A percentile compares a stretch with the other conserved stretches of the same genome.
phyloP scores from a whole-genome alignment of 495 filamentous ascomycete genomes.

The Lichenothelia convexa region DNA sequence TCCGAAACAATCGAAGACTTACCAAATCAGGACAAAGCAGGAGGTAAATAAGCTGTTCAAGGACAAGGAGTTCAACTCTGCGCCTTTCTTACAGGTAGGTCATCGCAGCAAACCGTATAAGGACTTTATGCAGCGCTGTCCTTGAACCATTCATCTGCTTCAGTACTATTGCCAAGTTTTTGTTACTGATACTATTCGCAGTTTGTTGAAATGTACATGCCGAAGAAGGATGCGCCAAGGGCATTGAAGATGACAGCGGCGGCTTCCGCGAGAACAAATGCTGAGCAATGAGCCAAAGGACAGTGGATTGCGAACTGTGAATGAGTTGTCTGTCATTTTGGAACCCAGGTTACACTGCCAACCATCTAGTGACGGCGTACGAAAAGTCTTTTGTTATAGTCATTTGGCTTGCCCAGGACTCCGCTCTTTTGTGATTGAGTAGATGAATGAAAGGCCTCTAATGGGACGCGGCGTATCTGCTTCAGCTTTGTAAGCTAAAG shows the following conservation, averaged over 20 bases:
- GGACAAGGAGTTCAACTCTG: conserved; percentile 41
- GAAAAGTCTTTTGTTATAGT: too few relatives aligned
- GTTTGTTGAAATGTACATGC: conserved; percentile 79
- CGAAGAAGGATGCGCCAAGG: conserved; percentile 58
- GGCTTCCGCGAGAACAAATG: conserved; percentile 50
- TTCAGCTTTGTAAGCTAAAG: too few relatives aligned
- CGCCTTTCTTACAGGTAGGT: conserved; percentile 28
- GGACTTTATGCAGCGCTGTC: neutral
- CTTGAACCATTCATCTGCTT: neutral
- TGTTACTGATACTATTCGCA: conserved; percentile 29
- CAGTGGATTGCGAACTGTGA: too few relatives aligned
- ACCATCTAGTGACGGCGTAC: too few relatives aligned
- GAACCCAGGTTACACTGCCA: too few relatives aligned
- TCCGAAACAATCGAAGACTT: conserved; percentile 36
- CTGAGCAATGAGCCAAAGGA: conserved; percentile 12
- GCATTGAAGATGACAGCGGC: conserved; percentile 45
- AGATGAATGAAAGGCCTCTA: too few relatives aligned
- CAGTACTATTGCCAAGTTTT: too few relatives aligned
- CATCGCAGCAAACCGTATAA: neutral
- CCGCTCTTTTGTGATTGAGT: too few relatives aligned
- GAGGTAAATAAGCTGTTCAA: conserved; percentile 50
- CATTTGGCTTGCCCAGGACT: too few relatives aligned
- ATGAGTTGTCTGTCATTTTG: too few relatives aligned
- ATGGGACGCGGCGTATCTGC: too few relatives aligned
- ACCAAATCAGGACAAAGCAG: conserved; percentile 50